phyloP scores from a whole-genome alignment of 352 stramenopile genomes.

The Globisporangium recalcitrans region DNA sequence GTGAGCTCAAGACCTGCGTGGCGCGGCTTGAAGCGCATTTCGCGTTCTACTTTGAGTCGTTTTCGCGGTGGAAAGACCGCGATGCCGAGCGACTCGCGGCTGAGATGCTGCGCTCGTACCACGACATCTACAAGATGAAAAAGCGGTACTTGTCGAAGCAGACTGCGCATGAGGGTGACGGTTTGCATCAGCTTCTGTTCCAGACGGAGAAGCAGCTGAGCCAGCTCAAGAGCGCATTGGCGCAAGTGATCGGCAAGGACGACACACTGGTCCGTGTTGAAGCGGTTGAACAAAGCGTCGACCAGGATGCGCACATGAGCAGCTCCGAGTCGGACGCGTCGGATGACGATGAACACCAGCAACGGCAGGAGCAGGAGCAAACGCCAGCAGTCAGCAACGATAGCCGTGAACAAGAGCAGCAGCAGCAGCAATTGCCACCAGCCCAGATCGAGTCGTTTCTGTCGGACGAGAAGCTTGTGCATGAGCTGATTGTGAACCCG shows the following conservation, averaged over 20 bases:
- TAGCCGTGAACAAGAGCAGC: not conserved
- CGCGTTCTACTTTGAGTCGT: conserved; percentile 63
- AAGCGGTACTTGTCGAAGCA: conserved; percentile 36
- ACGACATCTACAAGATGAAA: conserved; percentile 41
- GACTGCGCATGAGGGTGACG: conserved; percentile 33
- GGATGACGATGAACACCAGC: conserved; percentile 23
- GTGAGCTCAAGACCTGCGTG: conserved; percentile 39
- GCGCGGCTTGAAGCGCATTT: conserved; percentile 47
- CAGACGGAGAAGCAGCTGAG: conserved; percentile 60
- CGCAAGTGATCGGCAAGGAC: conserved; percentile 47
- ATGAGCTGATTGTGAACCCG: conserved; percentile 74
- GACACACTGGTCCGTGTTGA: conserved; percentile 29
- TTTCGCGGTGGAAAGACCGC: conserved; percentile 52
- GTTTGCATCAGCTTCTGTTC: conserved; percentile 41
- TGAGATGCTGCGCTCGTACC: conserved; percentile 53
- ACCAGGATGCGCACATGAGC: conserved; percentile 24
- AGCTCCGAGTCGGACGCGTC: conserved; percentile 6
- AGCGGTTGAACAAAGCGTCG: conserved; percentile 27
- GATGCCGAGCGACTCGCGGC: conserved; percentile 48
- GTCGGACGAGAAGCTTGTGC: conserved; percentile 52
- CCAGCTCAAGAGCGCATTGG: conserved; percentile 50
- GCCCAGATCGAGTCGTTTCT: conserved; percentile 41
- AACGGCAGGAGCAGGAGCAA: conserved; percentile 7
- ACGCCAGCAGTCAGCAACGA: not conserved
- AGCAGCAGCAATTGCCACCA: conserved; percentile 10